phyloP scores from a whole-genome alignment of 805 yeast genomes.

The Yamadazyma laniorum region DNA sequence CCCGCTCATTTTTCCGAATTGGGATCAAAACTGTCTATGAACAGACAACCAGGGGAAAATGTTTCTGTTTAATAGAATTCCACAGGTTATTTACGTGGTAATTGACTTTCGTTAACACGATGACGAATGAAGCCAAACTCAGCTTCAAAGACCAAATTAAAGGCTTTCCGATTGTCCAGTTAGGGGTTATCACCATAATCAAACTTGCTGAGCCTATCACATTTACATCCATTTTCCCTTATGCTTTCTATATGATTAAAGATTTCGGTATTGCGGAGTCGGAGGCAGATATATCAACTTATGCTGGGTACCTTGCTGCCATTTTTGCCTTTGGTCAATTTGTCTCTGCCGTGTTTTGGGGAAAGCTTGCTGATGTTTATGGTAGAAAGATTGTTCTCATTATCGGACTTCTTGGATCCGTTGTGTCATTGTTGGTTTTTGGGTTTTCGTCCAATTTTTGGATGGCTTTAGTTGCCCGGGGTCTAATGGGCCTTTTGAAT shows the following conservation, averaged over 20 bases:
- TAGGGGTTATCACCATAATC: conserved; percentile 36
- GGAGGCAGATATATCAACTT: conserved; percentile 53
- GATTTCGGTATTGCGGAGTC: conserved; percentile 51
- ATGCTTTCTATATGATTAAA: conserved; percentile 59
- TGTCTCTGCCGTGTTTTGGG: conserved; percentile 59
- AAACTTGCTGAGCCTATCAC: conserved; percentile 63
- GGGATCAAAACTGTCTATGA: too few species aligned
- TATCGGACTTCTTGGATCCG: conserved; percentile 25
- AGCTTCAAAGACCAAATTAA: conserved; percentile 47
- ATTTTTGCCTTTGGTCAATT: conserved; percentile 61
- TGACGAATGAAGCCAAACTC: neutral
- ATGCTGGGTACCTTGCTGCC: conserved; percentile 61
- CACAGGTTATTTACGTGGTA: too few species aligned
- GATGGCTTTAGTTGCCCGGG: conserved; percentile 28
- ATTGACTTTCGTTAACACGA: too few species aligned
- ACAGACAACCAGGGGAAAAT: too few species aligned
- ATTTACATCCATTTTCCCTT: conserved; percentile 63
- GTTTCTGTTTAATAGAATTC: too few species aligned
- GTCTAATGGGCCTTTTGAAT: conserved; percentile 23
- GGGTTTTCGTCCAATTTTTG: conserved; percentile 30
- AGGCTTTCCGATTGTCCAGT: conserved; percentile 57
- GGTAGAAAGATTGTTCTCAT: conserved; percentile 49
- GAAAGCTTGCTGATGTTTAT: conserved; percentile 48
- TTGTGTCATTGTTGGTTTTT: conserved; percentile 23
- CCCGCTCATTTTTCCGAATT: too few species aligned